Evolutionary conservation across 202 grass and related monocot species (phyloP).

Genomic region (Tripidium arundinaceum): DNA sequence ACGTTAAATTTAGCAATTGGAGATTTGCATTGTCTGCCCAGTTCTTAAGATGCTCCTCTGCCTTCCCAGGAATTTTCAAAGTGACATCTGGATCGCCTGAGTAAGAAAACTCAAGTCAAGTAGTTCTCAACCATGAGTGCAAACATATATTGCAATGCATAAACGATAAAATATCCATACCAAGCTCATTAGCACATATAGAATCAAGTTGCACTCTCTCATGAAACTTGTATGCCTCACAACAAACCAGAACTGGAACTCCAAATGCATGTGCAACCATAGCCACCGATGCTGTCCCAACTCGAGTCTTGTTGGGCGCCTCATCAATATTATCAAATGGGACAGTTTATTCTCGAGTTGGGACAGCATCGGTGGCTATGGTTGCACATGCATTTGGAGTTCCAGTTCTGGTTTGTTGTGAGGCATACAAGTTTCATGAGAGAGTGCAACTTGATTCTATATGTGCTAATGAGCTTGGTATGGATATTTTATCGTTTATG

Average conservation of each 20-base stretch:
- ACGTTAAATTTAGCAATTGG: constrained; percentile 89
- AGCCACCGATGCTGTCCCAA: constrained; percentile 62
- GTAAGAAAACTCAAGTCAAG: constrained; percentile 15
- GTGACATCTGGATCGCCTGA: constrained; percentile 87
- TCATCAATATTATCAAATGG: constrained; percentile 82
- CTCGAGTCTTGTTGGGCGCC: constrained; percentile 77
- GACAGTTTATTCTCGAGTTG: constrained; percentile 88
- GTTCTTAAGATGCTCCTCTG: constrained; percentile 59
- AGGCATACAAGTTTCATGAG: constrained; percentile 95
- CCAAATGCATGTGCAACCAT: constrained; percentile 71
- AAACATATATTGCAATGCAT: too few relatives aligned
- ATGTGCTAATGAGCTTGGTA: constrained; percentile 92
- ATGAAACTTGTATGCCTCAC: constrained; percentile 79
- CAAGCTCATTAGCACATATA: constrained; percentile 79
- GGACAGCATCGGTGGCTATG: constrained; percentile 91
- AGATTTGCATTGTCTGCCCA: constrained; percentile 74
- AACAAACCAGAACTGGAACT: constrained; percentile 72
- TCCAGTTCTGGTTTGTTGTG: constrained; percentile 86
- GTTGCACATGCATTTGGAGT: constrained; percentile 78
- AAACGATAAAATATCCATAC: too few relatives aligned
- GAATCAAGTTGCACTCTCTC: constrained; percentile 87
- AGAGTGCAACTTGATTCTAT: constrained; percentile 96
- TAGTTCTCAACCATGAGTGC: too few relatives aligned
- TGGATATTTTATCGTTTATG: neutral
- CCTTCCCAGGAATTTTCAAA: constrained; percentile 57